Evolutionary conservation across 768 basidiomycete genomes (phyloP).

Genomic region (Suillus clintonianus): DNA sequence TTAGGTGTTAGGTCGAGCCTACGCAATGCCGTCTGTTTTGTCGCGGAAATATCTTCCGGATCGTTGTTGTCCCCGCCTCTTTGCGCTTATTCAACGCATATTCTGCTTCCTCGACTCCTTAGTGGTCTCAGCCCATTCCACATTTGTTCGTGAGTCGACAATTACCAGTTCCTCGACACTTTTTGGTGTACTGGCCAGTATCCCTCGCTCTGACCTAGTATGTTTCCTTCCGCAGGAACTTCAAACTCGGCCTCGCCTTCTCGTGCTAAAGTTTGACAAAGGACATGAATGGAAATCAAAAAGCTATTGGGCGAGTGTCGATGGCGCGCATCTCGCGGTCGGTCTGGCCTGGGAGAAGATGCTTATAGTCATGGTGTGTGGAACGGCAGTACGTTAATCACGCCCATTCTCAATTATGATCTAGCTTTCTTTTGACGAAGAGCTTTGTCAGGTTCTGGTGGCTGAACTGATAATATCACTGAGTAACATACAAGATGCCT

Average conservation of each 20-base stretch:
- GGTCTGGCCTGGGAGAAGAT: background rate
- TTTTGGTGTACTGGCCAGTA: conserved; percentile 44
- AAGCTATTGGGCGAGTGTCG: background rate
- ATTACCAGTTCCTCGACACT: conserved; percentile 49
- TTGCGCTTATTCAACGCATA: conserved; percentile 46
- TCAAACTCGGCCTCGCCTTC: conserved; percentile 28
- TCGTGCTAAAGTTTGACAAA: too few species aligned
- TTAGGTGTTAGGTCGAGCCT: conserved; percentile 46
- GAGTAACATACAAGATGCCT: background rate
- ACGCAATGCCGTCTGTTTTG: conserved; percentile 41
- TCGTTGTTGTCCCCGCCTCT: conserved; percentile 42
- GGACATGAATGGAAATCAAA: too few species aligned
- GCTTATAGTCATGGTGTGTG: background rate
- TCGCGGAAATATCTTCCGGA: conserved; percentile 46
- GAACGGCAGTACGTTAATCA: background rate
- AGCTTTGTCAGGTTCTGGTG: background rate
- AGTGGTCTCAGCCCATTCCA: conserved; percentile 39
- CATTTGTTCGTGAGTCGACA: conserved; percentile 45
- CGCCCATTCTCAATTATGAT: background rate
- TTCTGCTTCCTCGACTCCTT: conserved; percentile 35
- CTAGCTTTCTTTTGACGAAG: background rate
- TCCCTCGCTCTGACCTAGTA: conserved; percentile 45
- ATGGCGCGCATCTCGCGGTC: background rate
- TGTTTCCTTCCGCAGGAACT: conserved; percentile 26
- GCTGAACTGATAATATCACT: background rate